Percentiles rank a stretch among this genome's conserved stretches.
Evolutionary conservation across 192 early-diverging fungal genomes (phyloP).

Genomic region (Linnemannia exigua): DNA sequence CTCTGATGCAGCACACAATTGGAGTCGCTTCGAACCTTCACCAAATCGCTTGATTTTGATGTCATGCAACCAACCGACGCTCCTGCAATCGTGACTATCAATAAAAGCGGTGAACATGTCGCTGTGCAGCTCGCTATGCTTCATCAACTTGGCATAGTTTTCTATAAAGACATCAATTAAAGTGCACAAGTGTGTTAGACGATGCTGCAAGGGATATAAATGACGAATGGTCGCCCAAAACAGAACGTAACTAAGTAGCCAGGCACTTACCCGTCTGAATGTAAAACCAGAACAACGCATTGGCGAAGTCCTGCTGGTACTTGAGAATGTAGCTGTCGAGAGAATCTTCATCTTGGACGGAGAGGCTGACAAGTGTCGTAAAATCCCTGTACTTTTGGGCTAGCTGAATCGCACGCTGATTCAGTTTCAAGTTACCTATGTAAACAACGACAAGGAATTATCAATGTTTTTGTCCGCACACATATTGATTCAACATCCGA

Average conservation of each 20-base stretch:
- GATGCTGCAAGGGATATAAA: neutral
- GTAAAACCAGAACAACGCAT: constrained; percentile 51
- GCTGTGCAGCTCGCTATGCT: constrained; percentile 36
- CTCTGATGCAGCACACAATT: constrained; percentile 29
- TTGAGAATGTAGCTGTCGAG: constrained; percentile 28
- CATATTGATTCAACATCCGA: neutral
- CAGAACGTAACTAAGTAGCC: neutral
- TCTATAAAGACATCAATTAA: constrained; percentile 2
- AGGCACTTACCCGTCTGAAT: constrained; percentile 39
- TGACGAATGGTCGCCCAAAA: neutral
- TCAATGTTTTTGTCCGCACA: neutral
- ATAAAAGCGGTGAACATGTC: constrained; percentile 36
- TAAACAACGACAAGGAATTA: neutral
- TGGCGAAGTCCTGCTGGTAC: constrained; percentile 52
- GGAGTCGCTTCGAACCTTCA: constrained; percentile 24
- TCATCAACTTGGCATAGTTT: constrained; percentile 16
- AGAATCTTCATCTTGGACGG: constrained; percentile 4
- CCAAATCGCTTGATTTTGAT: constrained; percentile 46
- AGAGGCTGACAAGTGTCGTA: constrained; percentile 39
- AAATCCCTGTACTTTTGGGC: constrained; percentile 49
- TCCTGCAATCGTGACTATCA: constrained; percentile 32
- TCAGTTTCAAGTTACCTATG: constrained; percentile 30
- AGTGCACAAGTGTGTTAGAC: too few relatives aligned
- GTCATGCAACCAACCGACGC: constrained; percentile 52
- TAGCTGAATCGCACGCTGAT: constrained; percentile 26